Evolutionary conservation across 768 basidiomycete species (phyloP), one percentile per base, ranked within the genome.

Genomic region (Termitomyces sp.): DNA sequence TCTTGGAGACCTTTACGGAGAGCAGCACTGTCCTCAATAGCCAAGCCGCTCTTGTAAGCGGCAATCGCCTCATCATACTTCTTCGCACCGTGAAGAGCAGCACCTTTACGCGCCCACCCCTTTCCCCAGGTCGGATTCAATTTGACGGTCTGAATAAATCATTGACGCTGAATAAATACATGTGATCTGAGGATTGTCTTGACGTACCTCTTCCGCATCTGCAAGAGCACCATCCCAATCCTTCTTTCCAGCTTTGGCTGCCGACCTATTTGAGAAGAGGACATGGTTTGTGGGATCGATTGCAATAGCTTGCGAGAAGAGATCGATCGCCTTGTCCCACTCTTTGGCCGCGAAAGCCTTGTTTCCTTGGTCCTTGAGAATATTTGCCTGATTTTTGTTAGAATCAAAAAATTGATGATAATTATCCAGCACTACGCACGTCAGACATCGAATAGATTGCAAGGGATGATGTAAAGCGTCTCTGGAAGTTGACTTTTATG

Each of bases 291-390:
- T 78, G 2, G 88, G 78, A 73, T 97, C 94, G 64, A 95, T 66
- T 47, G 80, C 84, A 68, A 98, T 90, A 20, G 91, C 95, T 67
- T 93, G 81, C 4, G 84, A 79, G 73, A 93, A 93, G 48, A 89
- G 76, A 68, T 88, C 82, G 77, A 92, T 91, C 7, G 95, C 95
- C 65, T 81, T 85, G 76, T 92, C 87, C 75, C 91, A 97, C 66
- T 97, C 85, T 71, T 94, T 97, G 55, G 92, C 92, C 39, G 90
- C 80, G 75, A 98, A 98, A 22, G 95, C 94, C 69, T 95, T 94
- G 82, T 98, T 98, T 67, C 95, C 95, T 68, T 85, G 85, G 68
- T 93, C 91, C 78, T 98, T 98, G 63, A 97, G 79, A 59, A 84
- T 76, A 69, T 79, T 79, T 34, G 73, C 79, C 76, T 78, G 42